phyloP scores from a whole-genome alignment of 106 monocot genomes.

The Hemerocallis citrina region DNA sequence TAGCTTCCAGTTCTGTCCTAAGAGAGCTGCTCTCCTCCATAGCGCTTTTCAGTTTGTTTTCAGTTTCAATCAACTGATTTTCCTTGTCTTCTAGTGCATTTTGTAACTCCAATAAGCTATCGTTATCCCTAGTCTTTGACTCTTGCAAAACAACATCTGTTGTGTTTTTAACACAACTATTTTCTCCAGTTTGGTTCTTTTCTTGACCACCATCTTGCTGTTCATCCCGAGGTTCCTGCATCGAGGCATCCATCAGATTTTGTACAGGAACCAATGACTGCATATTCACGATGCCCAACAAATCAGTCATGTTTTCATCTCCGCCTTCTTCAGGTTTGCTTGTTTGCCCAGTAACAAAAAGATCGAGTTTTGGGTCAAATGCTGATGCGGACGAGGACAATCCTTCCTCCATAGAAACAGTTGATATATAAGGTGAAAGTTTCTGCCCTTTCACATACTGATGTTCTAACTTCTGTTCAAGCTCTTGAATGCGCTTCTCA shows the following conservation, averaged over 20 bases:
- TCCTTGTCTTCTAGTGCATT: too few species aligned
- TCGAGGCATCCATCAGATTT: constrained; percentile 64
- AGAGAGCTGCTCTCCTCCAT: constrained; percentile 64
- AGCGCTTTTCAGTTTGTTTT: constrained; percentile 49
- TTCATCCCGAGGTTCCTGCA: constrained; percentile 53
- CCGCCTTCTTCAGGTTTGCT: constrained; percentile 61
- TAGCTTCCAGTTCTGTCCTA: constrained; percentile 63
- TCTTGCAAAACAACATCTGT: constrained; percentile 14
- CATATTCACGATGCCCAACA: constrained; percentile 25
- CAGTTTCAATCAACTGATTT: constrained; percentile 42
- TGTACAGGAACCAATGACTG: constrained; percentile 7
- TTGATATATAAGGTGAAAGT: constrained; percentile 30
- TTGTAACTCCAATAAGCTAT: constrained; percentile 47
- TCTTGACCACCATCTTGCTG: constrained; percentile 25
- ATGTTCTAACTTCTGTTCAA: constrained; percentile 71
- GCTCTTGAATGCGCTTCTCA: constrained; percentile 83
- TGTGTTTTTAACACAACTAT: constrained; percentile 14
- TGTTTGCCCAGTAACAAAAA: constrained; percentile 13
- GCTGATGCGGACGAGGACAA: constrained; percentile 50
- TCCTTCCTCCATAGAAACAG: constrained; percentile 85
- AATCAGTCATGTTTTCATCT: constrained; percentile 94
- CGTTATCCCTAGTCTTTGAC: constrained; percentile 19
- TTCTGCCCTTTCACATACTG: constrained; percentile 57
- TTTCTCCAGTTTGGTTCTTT: constrained; percentile 1
- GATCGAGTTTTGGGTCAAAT: constrained; percentile 34